These are phyloP conservation scores for Favolaschia claudopus DNA, from an alignment of 768 basidiomycete species.

Conservation along the genomic window DNA sequence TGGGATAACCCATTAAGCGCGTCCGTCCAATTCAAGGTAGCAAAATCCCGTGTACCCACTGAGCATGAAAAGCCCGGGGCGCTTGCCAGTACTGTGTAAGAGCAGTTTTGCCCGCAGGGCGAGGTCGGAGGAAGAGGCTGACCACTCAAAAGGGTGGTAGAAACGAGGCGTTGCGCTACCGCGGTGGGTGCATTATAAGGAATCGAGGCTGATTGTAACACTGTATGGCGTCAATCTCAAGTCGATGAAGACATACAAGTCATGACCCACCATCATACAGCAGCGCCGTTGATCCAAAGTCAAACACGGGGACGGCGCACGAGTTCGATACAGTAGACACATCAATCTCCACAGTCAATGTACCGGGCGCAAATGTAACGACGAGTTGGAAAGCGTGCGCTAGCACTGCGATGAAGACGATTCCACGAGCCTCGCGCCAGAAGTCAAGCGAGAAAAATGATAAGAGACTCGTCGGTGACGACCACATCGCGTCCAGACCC, in stretches of 20 bases:
- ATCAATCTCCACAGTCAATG: neutral
- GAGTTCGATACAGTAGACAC: neutral
- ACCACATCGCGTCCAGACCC: slow-evolving; percentile 11
- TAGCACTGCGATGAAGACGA: neutral
- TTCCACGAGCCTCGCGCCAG: neutral
- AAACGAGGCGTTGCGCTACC: neutral
- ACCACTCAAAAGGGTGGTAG: slow-evolving; percentile 1
- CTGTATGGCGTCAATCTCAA: neutral
- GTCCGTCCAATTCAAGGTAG: neutral
- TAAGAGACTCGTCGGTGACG: neutral
- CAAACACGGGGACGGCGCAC: neutral
- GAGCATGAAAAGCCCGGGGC: slow-evolving; percentile 6
- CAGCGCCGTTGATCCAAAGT: neutral
- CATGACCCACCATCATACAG: slow-evolving; percentile 2
- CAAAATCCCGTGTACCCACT: neutral
- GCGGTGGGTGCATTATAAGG: neutral
- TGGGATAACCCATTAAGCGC: too few species aligned
- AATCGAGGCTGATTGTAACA: neutral
- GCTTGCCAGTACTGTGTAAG: neutral
- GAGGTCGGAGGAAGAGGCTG: slow-evolving; percentile 5
- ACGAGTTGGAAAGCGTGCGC: slow-evolving; percentile 1
- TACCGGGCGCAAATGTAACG: slow-evolving; percentile 10
- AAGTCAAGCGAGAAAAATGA: slow-evolving; percentile 8
- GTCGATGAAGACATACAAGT: neutral
- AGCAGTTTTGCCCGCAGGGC: slow-evolving; percentile 9